phyloP scores from a whole-genome alignment of 306 rosid genomes.

The Ceratonia siliqua region DNA sequence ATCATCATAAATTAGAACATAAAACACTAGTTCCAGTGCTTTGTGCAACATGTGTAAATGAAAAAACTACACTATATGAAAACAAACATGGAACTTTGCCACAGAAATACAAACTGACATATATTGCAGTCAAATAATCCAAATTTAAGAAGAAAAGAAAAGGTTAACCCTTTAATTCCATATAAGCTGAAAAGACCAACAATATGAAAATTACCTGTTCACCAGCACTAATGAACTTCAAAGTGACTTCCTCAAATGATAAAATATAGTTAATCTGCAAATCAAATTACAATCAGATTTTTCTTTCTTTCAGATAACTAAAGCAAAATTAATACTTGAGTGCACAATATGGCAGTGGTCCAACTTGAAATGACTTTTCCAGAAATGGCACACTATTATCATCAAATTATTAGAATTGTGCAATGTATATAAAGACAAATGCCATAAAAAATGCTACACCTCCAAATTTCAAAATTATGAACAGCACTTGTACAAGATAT shows the following conservation, averaged over 20 bases:
- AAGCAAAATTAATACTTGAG: conserved; percentile 25
- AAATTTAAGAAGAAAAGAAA: conserved; percentile 19
- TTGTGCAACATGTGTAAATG: no score
- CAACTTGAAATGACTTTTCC: neutral
- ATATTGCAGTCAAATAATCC: conserved; percentile 3
- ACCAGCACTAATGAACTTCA: conserved; percentile 77
- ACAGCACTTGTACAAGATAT: conserved; percentile 8
- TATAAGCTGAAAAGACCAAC: conserved; percentile 23
- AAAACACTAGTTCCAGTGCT: neutral
- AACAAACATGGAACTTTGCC: neutral
- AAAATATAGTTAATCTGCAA: conserved; percentile 89
- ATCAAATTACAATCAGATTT: conserved; percentile 34
- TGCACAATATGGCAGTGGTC: conserved; percentile 16
- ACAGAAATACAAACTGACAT: neutral
- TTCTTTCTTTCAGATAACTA: conserved; percentile 11
- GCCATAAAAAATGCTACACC: neutral
- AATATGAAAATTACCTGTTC: conserved; percentile 73
- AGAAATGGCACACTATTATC: conserved; percentile 8
- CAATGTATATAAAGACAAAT: neutral
- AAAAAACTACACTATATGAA: neutral
- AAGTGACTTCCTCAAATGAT: conserved; percentile 91
- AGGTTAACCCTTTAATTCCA: conserved; percentile 1
- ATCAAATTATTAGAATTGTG: conserved; percentile 8
- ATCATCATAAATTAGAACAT: conserved; percentile 19
- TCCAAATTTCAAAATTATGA: conserved; percentile 11